Conservation (phyloP, 495 filamentous ascomycete species). For the Beverwykella pulmonaria region DNA sequence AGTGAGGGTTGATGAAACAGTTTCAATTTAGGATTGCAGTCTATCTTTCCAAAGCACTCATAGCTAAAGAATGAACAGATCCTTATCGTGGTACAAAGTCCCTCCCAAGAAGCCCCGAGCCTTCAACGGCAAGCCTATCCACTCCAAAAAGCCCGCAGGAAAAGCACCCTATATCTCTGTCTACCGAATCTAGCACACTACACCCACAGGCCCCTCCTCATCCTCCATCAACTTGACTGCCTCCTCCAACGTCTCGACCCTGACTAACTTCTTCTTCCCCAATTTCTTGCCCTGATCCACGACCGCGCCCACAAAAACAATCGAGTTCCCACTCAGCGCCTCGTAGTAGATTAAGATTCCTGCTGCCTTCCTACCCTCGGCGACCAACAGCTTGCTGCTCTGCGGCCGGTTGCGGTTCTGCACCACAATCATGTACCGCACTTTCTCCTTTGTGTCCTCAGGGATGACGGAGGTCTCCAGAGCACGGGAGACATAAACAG, state of each 20-base stretch:
- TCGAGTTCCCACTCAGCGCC: conserved; percentile 21
- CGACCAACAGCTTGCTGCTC: conserved; percentile 15
- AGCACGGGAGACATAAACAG: conserved; percentile 19
- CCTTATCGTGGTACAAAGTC: too few relatives aligned
- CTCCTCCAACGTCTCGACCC: conserved; percentile 24
- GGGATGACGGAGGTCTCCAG: conserved; percentile 18
- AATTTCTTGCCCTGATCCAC: conserved; percentile 1
- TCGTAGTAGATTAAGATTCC: conserved; percentile 30
- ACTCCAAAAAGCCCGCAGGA: too few relatives aligned
- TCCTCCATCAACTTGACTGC: not conserved
- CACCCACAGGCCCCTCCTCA: conserved; percentile 15
- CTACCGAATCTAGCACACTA: conserved; percentile 18
- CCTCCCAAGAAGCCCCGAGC: too few relatives aligned
- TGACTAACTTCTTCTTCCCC: conserved; percentile 6
- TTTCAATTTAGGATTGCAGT: too few relatives aligned
- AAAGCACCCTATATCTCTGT: too few relatives aligned
- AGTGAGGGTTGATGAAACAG: too few relatives aligned
- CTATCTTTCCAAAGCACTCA: too few relatives aligned
- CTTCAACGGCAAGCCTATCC: too few relatives aligned
- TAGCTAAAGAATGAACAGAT: too few relatives aligned
- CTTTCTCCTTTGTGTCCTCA: conserved; percentile 5
- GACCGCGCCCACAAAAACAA: conserved; percentile 25
- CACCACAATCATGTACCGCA: conserved; percentile 25
- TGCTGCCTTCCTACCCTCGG: conserved; percentile 26
- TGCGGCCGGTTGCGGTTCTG: conserved; percentile 6